Conservation (phyloP, 1,139 yeast species). For the Sugiyamaella castrensis region DNA sequence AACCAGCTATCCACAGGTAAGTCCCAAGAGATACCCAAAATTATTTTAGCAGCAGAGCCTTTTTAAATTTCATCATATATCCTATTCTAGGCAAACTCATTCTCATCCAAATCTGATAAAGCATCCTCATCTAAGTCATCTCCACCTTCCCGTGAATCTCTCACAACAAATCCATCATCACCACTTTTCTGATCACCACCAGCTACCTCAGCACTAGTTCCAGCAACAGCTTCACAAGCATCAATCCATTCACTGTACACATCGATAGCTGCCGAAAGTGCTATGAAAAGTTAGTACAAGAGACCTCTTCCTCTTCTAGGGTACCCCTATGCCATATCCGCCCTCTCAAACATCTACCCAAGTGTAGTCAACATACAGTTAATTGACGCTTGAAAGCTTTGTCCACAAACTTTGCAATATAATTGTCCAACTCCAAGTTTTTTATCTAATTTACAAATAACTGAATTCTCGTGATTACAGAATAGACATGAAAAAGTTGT, state of each 20-base stretch:
- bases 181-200: conserved; percentile 38
- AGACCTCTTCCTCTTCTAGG: no score
- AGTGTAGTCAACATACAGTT: conserved; percentile 52
- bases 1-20: no score
- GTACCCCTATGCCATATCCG: no score
- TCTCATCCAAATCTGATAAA: conserved; percentile 29
- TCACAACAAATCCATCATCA: conserved; percentile 20
- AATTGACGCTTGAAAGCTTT: conserved; percentile 84
- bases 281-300: conserved; percentile 21
- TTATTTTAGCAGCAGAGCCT: no score
- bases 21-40: no score
- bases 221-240: conserved; percentile 95
- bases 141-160: conserved; percentile 18
- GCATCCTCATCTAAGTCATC: conserved; percentile 29
- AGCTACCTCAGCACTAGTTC: conserved; percentile 43
- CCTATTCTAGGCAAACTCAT: conserved; percentile 17
- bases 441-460: conserved; percentile 83
- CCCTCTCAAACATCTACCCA: no score
- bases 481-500: conserved; percentile 87
- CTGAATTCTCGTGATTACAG: conserved; percentile 94
- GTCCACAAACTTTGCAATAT: conserved; percentile 93
- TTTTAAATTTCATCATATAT: no score
- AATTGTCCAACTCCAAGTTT: conserved; percentile 80
- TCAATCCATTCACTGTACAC: conserved; percentile 98
- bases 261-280: conserved; percentile 82